Conservation (phyloP, 208 protist genomes). For the Crithidia thermophila region DNA sequence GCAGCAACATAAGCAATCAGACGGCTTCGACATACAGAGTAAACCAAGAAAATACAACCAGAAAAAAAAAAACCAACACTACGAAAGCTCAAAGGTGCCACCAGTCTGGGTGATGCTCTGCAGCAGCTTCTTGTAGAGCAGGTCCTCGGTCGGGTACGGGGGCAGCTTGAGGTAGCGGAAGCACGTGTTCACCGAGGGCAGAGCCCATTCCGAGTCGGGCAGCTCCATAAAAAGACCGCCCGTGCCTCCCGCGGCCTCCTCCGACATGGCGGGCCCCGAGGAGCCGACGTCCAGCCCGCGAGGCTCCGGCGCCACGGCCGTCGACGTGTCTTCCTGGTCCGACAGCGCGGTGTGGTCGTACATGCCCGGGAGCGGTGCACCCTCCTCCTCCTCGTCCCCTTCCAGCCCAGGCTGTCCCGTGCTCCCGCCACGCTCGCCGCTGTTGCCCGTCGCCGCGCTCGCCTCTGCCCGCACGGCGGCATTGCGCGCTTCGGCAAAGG, state of each 20-base stretch:
- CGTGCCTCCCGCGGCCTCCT: constrained; percentile 2
- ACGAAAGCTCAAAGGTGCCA: constrained; percentile 89
- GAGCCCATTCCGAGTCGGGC: constrained; percentile 65
- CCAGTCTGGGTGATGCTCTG: constrained; percentile 79
- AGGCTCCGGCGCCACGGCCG: constrained; percentile 4
- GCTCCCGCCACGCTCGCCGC: neutral
- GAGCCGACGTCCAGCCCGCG: constrained; percentile 3
- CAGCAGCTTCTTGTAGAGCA: constrained; percentile 87
- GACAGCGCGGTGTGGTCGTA: constrained; percentile 14
- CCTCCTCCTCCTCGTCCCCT: constrained; percentile 32
- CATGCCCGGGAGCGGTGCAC: neutral
- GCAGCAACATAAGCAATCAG: neutral
- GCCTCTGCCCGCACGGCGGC: constrained; percentile 19
- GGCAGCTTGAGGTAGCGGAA: constrained; percentile 92
- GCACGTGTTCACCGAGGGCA: constrained; percentile 93
- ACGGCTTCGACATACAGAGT: no score
- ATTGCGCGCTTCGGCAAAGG: constrained; percentile 38
- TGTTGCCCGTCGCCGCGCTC: neutral
- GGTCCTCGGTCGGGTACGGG: constrained; percentile 81
- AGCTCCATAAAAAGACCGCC: constrained; percentile 1
- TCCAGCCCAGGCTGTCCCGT: constrained; percentile 5
- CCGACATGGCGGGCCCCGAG: constrained; percentile 10
- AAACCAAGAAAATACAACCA: neutral
- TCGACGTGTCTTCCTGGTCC: constrained; percentile 25
- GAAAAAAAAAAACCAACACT: constrained; percentile 2